Base-by-base conservation (phyloP, 257 asterid genomes). In the Solanum raphanifolium region DNA sequence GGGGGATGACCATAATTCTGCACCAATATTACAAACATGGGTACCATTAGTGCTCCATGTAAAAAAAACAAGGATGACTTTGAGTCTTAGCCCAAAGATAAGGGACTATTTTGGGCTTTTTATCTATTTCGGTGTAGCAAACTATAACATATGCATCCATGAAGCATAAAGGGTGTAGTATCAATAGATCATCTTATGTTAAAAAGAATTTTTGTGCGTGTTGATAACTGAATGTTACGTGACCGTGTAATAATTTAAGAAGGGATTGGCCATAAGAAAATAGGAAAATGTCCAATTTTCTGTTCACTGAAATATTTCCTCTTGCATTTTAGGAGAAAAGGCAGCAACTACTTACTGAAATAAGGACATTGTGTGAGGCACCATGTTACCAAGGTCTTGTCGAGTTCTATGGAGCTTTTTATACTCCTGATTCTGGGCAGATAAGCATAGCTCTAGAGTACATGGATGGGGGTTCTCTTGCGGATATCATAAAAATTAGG, bases 401-500 rank as follows among this genome's bases (percentile, higher is more conserved):
- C 38, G 98, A 96, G 83, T 97, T 97, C 89, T 97, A 95, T 81
- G 99, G 99, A 55, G 98, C 99, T 36, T 97, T 95, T 90, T 97
- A 97, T 86, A 95, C 96, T 83, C 99, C 99, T 38, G 98, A 95
- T 90, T 97, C 99, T 35, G 99, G 99, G 74, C 99, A 97, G 90
- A 97, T 97, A 84, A 95, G 98, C 91, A 97, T 97, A 90, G 99
- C 99, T 71, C 92, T 97, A 83, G 99, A 97, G 91, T 97, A 95
- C 91, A 94, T 97, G 99, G 98, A 95, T 89, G 99, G 99, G 84
- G 99, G 99, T 66, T 95, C 99, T 88, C 91, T 97, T 82, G 98
- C 98, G n/a, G 99, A 97, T 91, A 84, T 97, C 72, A 88, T 95
- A 87, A 93, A 94, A 69, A 88, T 92, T 27, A 93, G 90, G 66